Evolutionary conservation across 1,284 basidiomycete species (phyloP), one percentile per base, ranked within the genome.

Genomic region (Marasmius sp.): DNA sequence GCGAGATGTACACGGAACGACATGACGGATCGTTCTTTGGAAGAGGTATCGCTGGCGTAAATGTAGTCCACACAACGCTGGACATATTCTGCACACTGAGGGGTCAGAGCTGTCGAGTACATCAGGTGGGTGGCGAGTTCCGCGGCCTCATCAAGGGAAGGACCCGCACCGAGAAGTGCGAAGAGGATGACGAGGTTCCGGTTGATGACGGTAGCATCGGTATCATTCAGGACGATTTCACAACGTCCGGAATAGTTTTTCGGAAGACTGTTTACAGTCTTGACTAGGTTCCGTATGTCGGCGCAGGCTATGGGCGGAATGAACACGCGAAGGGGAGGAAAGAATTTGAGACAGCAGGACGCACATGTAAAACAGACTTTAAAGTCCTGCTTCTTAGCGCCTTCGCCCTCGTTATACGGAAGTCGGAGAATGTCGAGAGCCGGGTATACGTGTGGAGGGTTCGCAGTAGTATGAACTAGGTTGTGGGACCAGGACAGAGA

Each of bases 1-100:
- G 68, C 66, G 48, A 78, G 61, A 22, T 68, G 69, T 16, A 71
- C 69, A 38, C 73, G 72, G 55, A 80, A 79, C 4, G 76, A 74
- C 69, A 77, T 73, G 36, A 77, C 71, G 7, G 71, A 69, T 16
- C 72, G 69, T n/a, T 63, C 65, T 27, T 51, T 14, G 14, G 33
- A 12, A 6, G 34, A 34, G 38, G 67, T 52, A 6, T 71, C 70
- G 49, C 34, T 43, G 7, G 68, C 71, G 59, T 79, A 79, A 11
- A 79, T 75, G 39, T 72, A 61, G 37, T 73, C 69, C 41, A 68
- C 59, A 18, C 61, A 64, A 14, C 60, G 56, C 36, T 65, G 61
- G 33, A 69, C 60, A 27, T 68, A 68, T 12, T 60, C 57, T 16
- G 66, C 64, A 52, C 61, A 60, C 12, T 57, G 14, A 20, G 60